phyloP scores from a whole-genome alignment of 305 asterid species.

The Fraxinus platypoda region DNA sequence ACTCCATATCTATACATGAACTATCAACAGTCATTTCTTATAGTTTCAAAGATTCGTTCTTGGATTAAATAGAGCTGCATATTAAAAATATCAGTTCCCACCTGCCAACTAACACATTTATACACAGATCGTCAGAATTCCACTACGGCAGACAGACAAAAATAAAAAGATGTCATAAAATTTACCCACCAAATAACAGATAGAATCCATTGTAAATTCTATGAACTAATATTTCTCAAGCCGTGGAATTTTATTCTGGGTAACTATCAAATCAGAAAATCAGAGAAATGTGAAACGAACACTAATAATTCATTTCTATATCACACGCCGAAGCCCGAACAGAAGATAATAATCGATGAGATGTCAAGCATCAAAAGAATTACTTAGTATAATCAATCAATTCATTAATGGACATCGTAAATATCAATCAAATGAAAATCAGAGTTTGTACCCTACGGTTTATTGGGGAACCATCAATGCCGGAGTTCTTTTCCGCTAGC shows the following conservation, averaged over 20 bases:
- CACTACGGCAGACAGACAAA: not conserved
- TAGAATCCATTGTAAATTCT: not conserved
- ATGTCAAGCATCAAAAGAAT: conserved; percentile 17
- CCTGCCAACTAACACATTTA: not conserved
- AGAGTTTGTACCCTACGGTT: conserved; percentile 61
- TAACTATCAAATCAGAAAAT: not conserved
- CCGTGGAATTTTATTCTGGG: not conserved
- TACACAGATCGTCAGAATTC: conserved; percentile 9
- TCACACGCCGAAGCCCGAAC: not conserved
- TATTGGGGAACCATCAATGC: conserved; percentile 50
- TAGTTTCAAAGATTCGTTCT: not conserved
- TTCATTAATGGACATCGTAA: conserved; percentile 6
- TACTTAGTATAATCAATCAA: conserved; percentile 19
- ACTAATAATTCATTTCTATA: not conserved
- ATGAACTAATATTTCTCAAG: not conserved
- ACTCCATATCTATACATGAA: not conserved
- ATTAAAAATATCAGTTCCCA: not conserved
- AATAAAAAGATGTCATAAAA: not conserved
- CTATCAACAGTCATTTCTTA: not conserved
- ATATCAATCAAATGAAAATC: conserved; percentile 2
- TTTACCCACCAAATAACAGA: not conserved
- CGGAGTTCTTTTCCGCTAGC: conserved; percentile 44
- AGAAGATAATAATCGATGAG: not conserved
- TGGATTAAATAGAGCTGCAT: not conserved
- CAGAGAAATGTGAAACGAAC: not conserved